These are phyloP conservation scores for Cunninghamia lanceolata DNA, from an alignment of 75 land plant genomes.

Conservation along the genomic window DNA sequence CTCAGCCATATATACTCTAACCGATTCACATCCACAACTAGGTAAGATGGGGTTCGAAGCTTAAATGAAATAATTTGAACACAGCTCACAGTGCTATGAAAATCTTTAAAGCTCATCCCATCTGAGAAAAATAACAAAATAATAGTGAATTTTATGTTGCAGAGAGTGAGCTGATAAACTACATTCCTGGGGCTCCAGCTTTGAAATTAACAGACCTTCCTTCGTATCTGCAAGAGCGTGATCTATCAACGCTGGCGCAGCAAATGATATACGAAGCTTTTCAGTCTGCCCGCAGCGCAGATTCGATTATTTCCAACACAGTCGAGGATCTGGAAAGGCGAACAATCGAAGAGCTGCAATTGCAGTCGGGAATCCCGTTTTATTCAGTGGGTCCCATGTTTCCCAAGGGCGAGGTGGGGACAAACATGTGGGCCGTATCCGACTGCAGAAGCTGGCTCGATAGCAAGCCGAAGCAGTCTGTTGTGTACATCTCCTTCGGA, in stretches of 20 bases:
- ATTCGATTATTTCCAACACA: slow-evolving; percentile 41
- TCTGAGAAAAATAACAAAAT: neutral
- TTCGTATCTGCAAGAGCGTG: slow-evolving; percentile 39
- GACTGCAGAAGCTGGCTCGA: slow-evolving; percentile 50
- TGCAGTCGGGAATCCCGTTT: slow-evolving; percentile 7
- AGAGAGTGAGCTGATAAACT: slow-evolving; percentile 26
- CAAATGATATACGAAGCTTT: slow-evolving; percentile 27
- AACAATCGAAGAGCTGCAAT: slow-evolving; percentile 23
- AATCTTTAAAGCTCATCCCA: neutral
- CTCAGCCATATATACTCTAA: no score
- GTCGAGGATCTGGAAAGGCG: slow-evolving; percentile 32
- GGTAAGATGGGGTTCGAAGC: no score
- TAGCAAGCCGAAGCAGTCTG: slow-evolving; percentile 33
- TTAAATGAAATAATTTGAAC: neutral
- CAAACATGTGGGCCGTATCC: slow-evolving; percentile 40
- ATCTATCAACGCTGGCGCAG: slow-evolving; percentile 21
- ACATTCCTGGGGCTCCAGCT: slow-evolving; percentile 35
- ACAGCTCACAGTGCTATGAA: neutral
- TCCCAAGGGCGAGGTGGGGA: slow-evolving; percentile 16
- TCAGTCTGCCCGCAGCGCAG: slow-evolving; percentile 25
- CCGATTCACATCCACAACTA: no score
- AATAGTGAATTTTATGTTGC: neutral
- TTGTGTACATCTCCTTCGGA: slow-evolving; percentile 56
- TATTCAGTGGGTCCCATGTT: slow-evolving; percentile 46
- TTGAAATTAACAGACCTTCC: slow-evolving; percentile 33